These are phyloP conservation scores for Syzygium oleosum DNA, from an alignment of 345 rosid species.

Conservation along the genomic window DNA sequence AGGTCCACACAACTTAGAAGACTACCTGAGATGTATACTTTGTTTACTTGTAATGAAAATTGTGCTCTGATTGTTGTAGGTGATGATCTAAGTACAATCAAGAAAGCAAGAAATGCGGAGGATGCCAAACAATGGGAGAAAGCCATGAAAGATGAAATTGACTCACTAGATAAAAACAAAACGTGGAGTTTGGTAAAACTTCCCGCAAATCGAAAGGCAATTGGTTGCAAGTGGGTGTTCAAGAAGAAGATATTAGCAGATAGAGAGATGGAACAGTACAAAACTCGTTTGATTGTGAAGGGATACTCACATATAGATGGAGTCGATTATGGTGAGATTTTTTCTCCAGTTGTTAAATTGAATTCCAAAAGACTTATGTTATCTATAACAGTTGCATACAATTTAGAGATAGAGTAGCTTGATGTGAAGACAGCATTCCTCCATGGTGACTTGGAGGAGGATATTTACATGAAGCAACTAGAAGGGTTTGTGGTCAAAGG, in stretches of 20 bases:
- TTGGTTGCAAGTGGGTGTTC: background rate
- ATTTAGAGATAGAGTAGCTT: background rate
- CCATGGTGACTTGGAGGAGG: background rate
- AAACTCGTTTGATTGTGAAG: background rate
- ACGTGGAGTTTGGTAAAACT: background rate
- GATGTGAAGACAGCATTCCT: background rate
- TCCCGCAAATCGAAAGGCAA: background rate
- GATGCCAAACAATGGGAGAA: no score
- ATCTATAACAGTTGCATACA: background rate
- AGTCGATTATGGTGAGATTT: background rate
- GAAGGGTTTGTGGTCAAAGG: no score
- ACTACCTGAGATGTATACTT: no score
- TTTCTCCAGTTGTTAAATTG: background rate
- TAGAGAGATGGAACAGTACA: background rate
- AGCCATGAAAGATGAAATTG: background rate
- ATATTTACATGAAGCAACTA: no score
- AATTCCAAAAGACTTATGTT: background rate
- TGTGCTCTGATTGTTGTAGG: background rate
- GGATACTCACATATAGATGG: background rate
- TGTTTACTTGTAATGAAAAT: no score
- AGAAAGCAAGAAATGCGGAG: background rate
- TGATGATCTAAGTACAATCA: background rate
- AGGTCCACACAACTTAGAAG: no score
- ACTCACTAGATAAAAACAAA: background rate
- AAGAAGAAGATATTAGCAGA: background rate